Conservation (phyloP, 2,329 filamentous ascomycete species). For the Fusarium caatingaense region DNA sequence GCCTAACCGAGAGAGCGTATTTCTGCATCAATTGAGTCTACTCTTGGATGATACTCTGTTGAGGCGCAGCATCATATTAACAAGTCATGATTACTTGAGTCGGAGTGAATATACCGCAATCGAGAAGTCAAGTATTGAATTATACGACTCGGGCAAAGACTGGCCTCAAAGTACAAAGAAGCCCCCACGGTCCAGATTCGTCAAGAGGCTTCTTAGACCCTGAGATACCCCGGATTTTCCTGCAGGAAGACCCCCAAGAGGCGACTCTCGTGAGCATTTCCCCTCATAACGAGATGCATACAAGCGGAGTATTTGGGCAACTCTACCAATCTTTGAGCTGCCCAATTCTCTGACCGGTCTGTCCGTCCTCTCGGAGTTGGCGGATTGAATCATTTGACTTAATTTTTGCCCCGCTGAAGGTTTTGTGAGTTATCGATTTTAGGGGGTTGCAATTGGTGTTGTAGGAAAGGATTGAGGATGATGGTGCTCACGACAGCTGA, state of each 20-base stretch:
- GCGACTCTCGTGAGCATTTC: slow-evolving; percentile 31
- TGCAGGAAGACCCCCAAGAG: slow-evolving; percentile 25
- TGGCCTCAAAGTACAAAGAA: slow-evolving; percentile 19
- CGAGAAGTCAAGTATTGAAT: neutral
- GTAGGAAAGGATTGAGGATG: neutral
- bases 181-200: slow-evolving; percentile 35
- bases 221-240: slow-evolving; percentile 41
- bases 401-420: slow-evolving; percentile 15
- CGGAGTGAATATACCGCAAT: slow-evolving; percentile 13
- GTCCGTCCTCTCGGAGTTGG: slow-evolving; percentile 18
- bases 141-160: neutral
- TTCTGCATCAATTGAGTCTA: neutral
- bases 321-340: slow-evolving; percentile 36
- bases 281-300: slow-evolving; percentile 32
- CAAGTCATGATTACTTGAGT: slow-evolving; percentile 6
- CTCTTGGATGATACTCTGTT: slow-evolving; percentile 23
- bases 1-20: neutral
- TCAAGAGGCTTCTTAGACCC: slow-evolving; percentile 21
- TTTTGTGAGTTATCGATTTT: slow-evolving; percentile 12
- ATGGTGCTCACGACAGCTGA: neutral
- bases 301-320: slow-evolving; percentile 25
- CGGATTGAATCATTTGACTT: slow-evolving; percentile 32
- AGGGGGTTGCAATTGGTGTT: slow-evolving; percentile 4
- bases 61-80: slow-evolving; percentile 22
- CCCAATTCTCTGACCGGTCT: slow-evolving; percentile 31